Conservation (phyloP, 805 yeast species). For the Candida sithepensis region DNA sequence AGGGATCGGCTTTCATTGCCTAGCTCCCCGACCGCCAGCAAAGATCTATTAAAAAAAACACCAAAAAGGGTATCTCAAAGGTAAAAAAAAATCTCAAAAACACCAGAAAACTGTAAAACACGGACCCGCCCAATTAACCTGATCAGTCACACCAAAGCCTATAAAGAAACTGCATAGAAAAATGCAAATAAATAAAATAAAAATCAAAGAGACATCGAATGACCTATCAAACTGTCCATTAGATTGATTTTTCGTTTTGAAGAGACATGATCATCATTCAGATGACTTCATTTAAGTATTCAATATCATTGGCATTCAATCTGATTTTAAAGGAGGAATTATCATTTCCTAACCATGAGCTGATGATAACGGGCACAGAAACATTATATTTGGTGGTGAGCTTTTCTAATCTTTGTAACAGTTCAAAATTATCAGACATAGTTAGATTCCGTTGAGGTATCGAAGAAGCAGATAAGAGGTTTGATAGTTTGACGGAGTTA, state of each 20-base stretch:
- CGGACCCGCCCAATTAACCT: neutral
- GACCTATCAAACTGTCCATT: neutral
- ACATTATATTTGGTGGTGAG: conserved; percentile 21
- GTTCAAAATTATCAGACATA: conserved; percentile 11
- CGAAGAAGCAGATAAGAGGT: conserved; percentile 4
- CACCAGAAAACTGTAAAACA: neutral
- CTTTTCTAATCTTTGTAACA: conserved; percentile 19
- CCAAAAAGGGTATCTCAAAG: neutral
- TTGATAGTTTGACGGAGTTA: conserved; percentile 15
- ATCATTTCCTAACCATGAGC: conserved; percentile 16
- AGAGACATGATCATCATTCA: neutral
- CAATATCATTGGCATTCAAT: conserved; percentile 15
- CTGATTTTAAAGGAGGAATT: conserved; percentile 3
- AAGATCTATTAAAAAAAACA: neutral
- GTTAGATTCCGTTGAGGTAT: neutral
- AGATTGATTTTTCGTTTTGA: no score
- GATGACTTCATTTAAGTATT: conserved; percentile 11
- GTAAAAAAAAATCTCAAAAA: neutral
- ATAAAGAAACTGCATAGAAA: neutral
- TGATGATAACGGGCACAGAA: conserved; percentile 22
- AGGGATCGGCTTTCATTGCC: no score
- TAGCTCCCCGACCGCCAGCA: no score
- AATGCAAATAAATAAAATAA: neutral
- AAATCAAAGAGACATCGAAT: neutral
- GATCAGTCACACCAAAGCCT: neutral